Percentiles rank a stretch among this genome's conserved stretches.
These are phyloP conservation scores for Fusarium drepaniforme DNA, from an alignment of 2,329 filamentous ascomycete genomes.

Conservation along the genomic window DNA sequence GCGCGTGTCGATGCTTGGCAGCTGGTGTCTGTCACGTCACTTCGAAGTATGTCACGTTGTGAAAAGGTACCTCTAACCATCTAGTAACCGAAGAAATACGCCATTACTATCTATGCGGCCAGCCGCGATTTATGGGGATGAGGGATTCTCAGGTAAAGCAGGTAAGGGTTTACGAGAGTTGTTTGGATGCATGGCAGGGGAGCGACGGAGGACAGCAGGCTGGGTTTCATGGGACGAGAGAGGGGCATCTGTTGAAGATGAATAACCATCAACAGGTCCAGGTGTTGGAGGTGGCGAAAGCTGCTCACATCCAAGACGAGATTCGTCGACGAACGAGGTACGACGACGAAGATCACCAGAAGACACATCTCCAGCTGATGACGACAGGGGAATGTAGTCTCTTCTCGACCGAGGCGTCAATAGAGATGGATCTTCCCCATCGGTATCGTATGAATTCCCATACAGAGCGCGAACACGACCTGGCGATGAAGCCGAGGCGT, in stretches of 20 bases:
- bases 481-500: conserved; percentile 31
- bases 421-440: conserved; percentile 1
- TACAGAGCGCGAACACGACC: conserved; percentile 34
- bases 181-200: conserved; percentile 34
- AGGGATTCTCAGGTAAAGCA: conserved; percentile 54
- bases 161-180: conserved; percentile 58
- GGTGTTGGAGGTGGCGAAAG: conserved; percentile 46
- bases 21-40: neutral
- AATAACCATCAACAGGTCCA: conserved; percentile 26
- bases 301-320: conserved; percentile 35
- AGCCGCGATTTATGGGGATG: conserved; percentile 34
- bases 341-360: conserved; percentile 10
- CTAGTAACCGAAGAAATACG: neutral
- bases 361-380: neutral
- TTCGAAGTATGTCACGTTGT: neutral
- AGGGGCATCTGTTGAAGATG: conserved; percentile 17
- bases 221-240: conserved; percentile 25
- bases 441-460: conserved; percentile 17
- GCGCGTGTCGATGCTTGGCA: neutral
- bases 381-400: conserved; percentile 17
- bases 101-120: conserved; percentile 7
- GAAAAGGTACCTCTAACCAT: neutral
- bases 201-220: conserved; percentile 26
- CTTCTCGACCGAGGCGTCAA: conserved; percentile 21
- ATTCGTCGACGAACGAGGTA: conserved; percentile 17